phyloP scores from a whole-genome alignment of 2,329 filamentous ascomycete species.

The Colletotrichum orchidophilum region DNA sequence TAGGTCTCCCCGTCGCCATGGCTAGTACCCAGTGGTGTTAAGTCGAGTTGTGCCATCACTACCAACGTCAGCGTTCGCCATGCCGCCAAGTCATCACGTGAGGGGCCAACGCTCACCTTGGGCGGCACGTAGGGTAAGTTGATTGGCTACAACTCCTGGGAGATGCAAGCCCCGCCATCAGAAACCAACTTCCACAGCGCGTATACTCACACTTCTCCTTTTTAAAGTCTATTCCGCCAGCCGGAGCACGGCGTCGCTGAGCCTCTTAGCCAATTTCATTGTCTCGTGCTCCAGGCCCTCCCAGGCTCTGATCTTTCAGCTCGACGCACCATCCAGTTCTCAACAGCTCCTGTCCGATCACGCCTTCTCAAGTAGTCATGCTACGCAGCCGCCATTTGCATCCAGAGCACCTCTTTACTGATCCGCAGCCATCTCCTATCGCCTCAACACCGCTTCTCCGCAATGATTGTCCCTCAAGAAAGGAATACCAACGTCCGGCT shows the following conservation, averaged over 20 bases:
- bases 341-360: slow-evolving; percentile 6
- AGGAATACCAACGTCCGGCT: slow-evolving; percentile 39
- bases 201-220: slow-evolving; percentile 1
- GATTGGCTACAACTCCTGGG: neutral
- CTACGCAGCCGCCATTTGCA: neutral
- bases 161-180: slow-evolving; percentile 1
- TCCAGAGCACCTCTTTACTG: slow-evolving; percentile 5
- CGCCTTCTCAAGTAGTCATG: slow-evolving; percentile 6
- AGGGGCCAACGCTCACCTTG: no score
- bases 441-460: slow-evolving; percentile 7
- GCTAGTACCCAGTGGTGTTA: no score
- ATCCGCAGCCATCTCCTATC: slow-evolving; percentile 17
- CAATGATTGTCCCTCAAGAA: slow-evolving; percentile 19
- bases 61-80: no score
- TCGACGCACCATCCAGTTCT: neutral
- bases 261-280: slow-evolving; percentile 1
- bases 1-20: no score
- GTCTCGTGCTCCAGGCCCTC: neutral
- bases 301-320: slow-evolving; percentile 1
- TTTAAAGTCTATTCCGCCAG: slow-evolving; percentile 1
- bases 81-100: no score
- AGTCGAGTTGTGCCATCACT: no score
- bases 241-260: neutral
- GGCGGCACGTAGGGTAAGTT: neutral
- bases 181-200: slow-evolving; percentile 1